These are phyloP conservation scores for Paraglomus brasilianum DNA, from an alignment of 192 early-diverging fungal genomes.

Conservation along the genomic window DNA sequence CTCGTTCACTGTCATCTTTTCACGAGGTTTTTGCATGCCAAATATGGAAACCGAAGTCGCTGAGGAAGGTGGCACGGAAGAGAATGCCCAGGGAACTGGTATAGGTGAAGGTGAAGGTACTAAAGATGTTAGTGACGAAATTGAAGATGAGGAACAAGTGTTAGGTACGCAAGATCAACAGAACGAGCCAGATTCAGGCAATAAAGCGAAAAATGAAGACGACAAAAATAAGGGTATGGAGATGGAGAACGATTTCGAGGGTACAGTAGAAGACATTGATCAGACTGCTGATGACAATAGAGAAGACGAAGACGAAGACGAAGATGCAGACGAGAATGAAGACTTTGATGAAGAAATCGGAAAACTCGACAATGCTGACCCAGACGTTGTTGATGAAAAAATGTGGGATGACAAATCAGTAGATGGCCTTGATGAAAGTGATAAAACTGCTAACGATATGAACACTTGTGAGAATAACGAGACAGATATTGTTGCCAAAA, in stretches of 20 bases:
- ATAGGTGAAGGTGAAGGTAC: slow-evolving; percentile 92
- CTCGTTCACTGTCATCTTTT: slow-evolving; percentile 68
- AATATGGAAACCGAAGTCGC: slow-evolving; percentile 61
- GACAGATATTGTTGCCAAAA: slow-evolving; percentile 64
- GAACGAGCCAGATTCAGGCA: slow-evolving; percentile 50
- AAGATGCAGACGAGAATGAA: slow-evolving; percentile 71
- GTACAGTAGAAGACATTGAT: slow-evolving; percentile 84
- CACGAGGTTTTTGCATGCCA: slow-evolving; percentile 87
- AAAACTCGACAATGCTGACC: slow-evolving; percentile 82
- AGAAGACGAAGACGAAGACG: slow-evolving; percentile 59
- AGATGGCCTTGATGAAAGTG: slow-evolving; percentile 58
- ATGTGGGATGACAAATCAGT: slow-evolving; percentile 90
- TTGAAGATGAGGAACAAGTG: slow-evolving; percentile 96
- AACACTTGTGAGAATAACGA: slow-evolving; percentile 51
- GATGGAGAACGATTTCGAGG: slow-evolving; percentile 97
- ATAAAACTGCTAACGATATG: slow-evolving; percentile 65
- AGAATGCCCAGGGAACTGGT: slow-evolving; percentile 67
- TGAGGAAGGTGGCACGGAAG: slow-evolving; percentile 59
- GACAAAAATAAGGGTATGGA: slow-evolving; percentile 92
- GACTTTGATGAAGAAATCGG: slow-evolving; percentile 89
- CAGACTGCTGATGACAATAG: slow-evolving; percentile 57
- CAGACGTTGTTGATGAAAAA: slow-evolving; percentile 92
- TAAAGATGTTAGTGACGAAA: slow-evolving; percentile 96
- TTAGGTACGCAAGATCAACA: slow-evolving; percentile 81
- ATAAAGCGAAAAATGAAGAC: slow-evolving; percentile 57